Percentiles rank a stretch among this genome's conserved stretches.
Conservation (phyloP, 306 rosid genomes). For the Medicago ruthenica region DNA sequence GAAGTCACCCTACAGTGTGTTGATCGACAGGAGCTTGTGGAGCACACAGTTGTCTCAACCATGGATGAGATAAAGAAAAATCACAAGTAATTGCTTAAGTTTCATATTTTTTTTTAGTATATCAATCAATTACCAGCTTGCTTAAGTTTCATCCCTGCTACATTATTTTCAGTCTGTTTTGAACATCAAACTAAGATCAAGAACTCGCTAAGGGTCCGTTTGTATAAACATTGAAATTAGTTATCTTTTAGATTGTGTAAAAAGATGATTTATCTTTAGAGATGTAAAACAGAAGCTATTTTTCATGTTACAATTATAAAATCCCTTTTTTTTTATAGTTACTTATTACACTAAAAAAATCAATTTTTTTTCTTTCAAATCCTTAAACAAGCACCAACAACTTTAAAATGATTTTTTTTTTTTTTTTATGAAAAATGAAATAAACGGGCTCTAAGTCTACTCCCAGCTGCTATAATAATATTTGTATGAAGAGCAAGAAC, state of each 20-base stretch:
- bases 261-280: not conserved
- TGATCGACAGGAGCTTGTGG: constrained; percentile 96
- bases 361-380: too few relatives aligned
- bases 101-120: not conserved
- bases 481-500: too few relatives aligned
- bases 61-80: constrained; percentile 88
- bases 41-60: constrained; percentile 81
- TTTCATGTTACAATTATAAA: not conserved
- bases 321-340: too few relatives aligned
- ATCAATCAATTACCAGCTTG: not conserved
- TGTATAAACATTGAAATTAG: not conserved
- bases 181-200: constrained; percentile 20
- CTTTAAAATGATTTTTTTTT: not conserved
- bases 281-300: not conserved
- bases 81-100: constrained; percentile 69
- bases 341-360: too few relatives aligned
- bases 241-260: constrained; percentile 3
- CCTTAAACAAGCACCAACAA: too few relatives aligned
- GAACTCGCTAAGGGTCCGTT: not conserved
- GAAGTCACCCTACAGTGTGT: constrained; percentile 98
- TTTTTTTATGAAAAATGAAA: not conserved
- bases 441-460: too few relatives aligned
- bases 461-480: too few relatives aligned
- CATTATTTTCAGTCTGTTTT: constrained; percentile 7
- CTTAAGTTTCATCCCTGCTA: not conserved